These are phyloP conservation scores for Eucalyptus marginata DNA, from an alignment of 345 rosid genomes.

Conservation along the genomic window DNA sequence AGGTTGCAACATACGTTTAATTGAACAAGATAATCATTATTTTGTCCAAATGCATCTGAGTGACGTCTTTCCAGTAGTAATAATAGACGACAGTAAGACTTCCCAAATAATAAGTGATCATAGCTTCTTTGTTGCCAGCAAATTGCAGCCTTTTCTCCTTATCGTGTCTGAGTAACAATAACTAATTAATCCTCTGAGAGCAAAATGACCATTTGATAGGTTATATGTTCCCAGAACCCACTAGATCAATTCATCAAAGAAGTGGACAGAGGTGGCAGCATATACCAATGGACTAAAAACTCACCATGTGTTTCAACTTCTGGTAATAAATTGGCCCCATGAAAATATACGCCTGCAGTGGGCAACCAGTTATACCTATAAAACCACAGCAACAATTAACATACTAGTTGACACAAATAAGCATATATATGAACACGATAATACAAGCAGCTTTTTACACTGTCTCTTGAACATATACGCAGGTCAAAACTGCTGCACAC, in stretches of 20 bases:
- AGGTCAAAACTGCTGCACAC: not conserved
- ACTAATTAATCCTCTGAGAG: not conserved
- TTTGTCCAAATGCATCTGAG: not conserved
- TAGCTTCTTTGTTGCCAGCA: not conserved
- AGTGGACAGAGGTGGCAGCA: not conserved
- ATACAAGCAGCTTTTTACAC: not conserved
- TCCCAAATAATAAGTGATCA: not conserved
- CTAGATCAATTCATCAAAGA: not conserved
- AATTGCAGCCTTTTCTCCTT: not conserved
- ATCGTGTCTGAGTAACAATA: not conserved
- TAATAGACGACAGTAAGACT: not conserved
- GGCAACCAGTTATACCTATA: conserved; percentile 81
- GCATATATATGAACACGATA: not conserved
- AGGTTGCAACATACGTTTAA: not conserved
- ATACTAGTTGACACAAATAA: not conserved
- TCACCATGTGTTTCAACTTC: conserved; percentile 93
- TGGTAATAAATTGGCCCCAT: conserved; percentile 99
- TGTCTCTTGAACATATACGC: not conserved
- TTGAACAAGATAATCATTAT: not conserved
- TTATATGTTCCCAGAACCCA: not conserved
- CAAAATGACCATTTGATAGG: not conserved
- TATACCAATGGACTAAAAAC: not conserved
- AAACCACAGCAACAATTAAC: not conserved
- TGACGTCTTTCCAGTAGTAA: not conserved
- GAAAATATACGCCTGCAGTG: conserved; percentile 81